These are phyloP conservation scores for Mayamaea pseudoterrestris DNA, from an alignment of 108 stramenopile genomes.

Conservation along the genomic window DNA sequence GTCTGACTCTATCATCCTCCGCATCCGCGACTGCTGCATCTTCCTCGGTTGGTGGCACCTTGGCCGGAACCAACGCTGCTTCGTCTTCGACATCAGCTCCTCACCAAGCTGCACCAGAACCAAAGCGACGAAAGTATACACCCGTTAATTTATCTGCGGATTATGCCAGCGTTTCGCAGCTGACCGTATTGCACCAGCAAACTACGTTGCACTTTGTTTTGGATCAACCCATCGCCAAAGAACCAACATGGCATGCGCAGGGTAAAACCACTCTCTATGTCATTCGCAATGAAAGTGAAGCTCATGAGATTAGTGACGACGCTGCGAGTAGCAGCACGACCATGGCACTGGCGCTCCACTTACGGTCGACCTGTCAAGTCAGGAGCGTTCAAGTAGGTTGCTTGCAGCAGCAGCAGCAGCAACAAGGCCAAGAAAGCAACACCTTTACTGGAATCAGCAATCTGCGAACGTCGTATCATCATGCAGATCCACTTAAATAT, in stretches of 20 bases:
- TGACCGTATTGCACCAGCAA: slow-evolving; percentile 24
- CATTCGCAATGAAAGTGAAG: too few relatives aligned
- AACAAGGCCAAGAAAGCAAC: not conserved
- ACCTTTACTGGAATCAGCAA: not conserved
- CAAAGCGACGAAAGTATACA: not conserved
- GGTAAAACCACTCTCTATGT: slow-evolving; percentile 22
- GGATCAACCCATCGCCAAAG: not conserved
- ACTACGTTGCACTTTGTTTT: slow-evolving; percentile 15
- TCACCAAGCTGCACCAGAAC: not conserved
- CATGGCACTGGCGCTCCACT: slow-evolving; percentile 23
- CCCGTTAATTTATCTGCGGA: not conserved
- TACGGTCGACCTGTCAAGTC: slow-evolving; percentile 32
- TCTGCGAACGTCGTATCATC: slow-evolving; percentile 10
- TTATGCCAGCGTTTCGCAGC: not conserved
- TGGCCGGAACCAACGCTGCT: too few relatives aligned
- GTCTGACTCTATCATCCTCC: too few relatives aligned
- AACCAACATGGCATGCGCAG: slow-evolving; percentile 21
- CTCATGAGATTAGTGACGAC: too few relatives aligned
- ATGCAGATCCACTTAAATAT: slow-evolving; percentile 32
- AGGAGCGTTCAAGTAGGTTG: slow-evolving; percentile 21
- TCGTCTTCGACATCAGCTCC: not conserved
- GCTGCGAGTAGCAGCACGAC: not conserved
- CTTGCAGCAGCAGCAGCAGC: not conserved
- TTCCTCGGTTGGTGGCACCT: too few relatives aligned
- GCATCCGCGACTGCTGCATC: too few relatives aligned